Evolutionary conservation across 305 asterid species (phyloP).

Genomic region (Fraxinus floribunda): DNA sequence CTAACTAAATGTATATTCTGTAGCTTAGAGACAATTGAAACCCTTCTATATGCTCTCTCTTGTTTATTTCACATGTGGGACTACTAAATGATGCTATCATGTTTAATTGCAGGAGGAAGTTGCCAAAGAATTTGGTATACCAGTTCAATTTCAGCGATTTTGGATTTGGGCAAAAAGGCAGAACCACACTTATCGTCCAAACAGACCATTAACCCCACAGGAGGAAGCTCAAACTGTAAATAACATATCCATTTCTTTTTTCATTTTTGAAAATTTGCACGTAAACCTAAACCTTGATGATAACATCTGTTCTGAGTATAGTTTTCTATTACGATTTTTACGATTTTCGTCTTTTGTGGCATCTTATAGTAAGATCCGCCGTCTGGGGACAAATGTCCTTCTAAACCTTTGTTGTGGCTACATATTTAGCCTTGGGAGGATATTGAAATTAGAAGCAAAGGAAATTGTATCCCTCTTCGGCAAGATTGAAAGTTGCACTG

Average conservation of each 20-base stretch:
- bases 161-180: constrained; percentile 89
- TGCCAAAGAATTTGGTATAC: constrained; percentile 72
- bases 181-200: constrained; percentile 79
- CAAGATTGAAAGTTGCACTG: background rate
- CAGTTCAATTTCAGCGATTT: constrained; percentile 72
- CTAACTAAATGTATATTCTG: background rate
- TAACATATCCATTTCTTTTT: constrained; percentile 3
- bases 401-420: background rate
- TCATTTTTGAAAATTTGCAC: background rate
- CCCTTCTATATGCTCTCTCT: background rate
- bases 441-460: background rate
- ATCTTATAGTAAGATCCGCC: background rate
- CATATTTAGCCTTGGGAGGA: background rate
- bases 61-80: background rate
- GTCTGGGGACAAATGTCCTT: background rate
- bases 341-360: background rate
- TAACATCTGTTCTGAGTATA: background rate
- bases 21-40: background rate
- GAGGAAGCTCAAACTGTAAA: constrained; percentile 73
- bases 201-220: constrained; percentile 67
- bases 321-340: background rate
- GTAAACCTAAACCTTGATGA: background rate
- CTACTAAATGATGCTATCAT: constrained; percentile 3
- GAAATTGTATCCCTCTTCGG: background rate
- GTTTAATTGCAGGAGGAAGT: constrained; percentile 57